Base-by-base conservation (phyloP, 2,329 filamentous ascomycete genomes). In the Monosporascus ibericus region DNA sequence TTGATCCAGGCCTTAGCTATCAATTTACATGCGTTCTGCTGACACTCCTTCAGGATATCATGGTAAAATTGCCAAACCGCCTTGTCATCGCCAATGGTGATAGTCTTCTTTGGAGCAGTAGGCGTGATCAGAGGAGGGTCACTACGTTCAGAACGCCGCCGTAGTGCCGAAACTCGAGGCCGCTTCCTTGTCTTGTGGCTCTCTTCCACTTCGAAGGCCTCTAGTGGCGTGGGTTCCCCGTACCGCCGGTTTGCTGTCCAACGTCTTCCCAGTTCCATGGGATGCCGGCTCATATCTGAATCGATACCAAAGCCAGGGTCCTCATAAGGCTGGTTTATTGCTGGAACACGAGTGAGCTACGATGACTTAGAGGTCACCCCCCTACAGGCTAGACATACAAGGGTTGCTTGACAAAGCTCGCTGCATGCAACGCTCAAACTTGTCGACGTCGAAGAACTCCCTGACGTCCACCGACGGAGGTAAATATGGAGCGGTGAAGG, bases 1-100 rank as follows among this genome's bases (percentile, higher is more conserved):
- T 89, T 89, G 54, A 91, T 84, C 81, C 87, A 90, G 11, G 81
- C 84, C 65, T 90, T 91, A 36, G 83, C 83, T 49, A 90, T 84
- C 25, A 84, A 72, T 67, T 90, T 90, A 70, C 85, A 86, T 6
- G 84, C 80, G 2, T 82, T 79, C 60, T 91, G 87, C 61, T 90
- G 86, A 59, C 86, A 80, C 53, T 80, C 79, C 56, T 80, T 81
- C 63, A 90, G 83, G 1, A 82, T 72, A 40, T 78, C 74, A 47
- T 79, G 74, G 58, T 87, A 86, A 56, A 85, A 85, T 8, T 73
- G 73, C 70, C 77, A 79, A 2, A 87, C 73, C 2, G 76, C 76
- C 2, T 76, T 67, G 1, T 72, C 65, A 54, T 86, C 76, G 20
- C 77, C 75, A 46, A 87, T 77, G 40, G 69, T 72, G 44, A 87